Evolutionary conservation across 805 yeast genomes (phyloP).

Genomic region (Myxozyma nipponensis): DNA sequence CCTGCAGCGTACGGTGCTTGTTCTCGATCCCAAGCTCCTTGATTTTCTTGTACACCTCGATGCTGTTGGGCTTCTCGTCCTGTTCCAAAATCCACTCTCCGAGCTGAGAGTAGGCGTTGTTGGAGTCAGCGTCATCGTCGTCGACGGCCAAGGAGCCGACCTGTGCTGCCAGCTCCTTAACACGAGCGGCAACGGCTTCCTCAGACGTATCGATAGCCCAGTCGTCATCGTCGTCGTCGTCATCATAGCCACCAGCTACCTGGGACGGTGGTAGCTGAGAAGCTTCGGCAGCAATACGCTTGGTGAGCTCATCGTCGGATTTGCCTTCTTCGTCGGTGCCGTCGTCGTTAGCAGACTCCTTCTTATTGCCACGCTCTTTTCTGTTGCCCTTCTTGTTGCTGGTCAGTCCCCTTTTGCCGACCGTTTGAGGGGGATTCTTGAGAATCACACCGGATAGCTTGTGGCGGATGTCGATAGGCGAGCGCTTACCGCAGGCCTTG

Average conservation of each 20-base stretch:
- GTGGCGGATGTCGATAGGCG: conserved; percentile 78
- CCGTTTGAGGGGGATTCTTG: conserved; percentile 70
- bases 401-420: conserved; percentile 51
- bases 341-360: conserved; percentile 55
- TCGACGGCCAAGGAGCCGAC: conserved; percentile 33
- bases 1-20: conserved; percentile 78
- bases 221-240: conserved; percentile 73
- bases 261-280: conserved; percentile 48
- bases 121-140: conserved; percentile 33
- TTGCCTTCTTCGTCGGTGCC: conserved; percentile 38
- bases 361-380: conserved; percentile 41
- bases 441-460: conserved; percentile 81
- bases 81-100: conserved; percentile 85
- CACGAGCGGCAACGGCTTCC: conserved; percentile 92
- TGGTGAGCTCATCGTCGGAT: conserved; percentile 66
- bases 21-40: conserved; percentile 68
- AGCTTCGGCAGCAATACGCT: conserved; percentile 80
- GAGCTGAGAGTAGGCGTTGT: conserved; percentile 61
- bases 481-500: conserved; percentile 95
- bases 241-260: conserved; percentile 46
- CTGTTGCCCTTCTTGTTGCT: conserved; percentile 48
- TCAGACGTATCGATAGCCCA: conserved; percentile 98
- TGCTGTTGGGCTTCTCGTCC: conserved; percentile 67
- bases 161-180: conserved; percentile 68
- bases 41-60: conserved; percentile 89